A percentile compares a stretch with the other conserved stretches of the same genome.
phyloP scores from a whole-genome alignment of 1,284 basidiomycete genomes.

The Austroboletus novae-zelandiae region DNA sequence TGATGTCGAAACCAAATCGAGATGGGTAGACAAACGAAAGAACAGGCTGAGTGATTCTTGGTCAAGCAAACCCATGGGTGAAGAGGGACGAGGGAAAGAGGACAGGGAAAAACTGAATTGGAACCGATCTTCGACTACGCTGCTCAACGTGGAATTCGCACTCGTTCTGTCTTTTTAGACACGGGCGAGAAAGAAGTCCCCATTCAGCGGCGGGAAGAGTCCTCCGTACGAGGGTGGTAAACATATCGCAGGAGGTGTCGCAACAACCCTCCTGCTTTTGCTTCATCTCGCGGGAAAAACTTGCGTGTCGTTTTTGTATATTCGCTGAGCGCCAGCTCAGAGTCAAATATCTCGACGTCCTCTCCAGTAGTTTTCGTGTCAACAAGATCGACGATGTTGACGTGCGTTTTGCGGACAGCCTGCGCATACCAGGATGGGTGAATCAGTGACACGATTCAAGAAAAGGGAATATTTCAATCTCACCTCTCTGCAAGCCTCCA shows the following conservation, averaged over 20 bases:
- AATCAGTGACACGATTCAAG: not conserved
- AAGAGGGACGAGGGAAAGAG: too few species aligned
- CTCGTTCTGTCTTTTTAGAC: not conserved
- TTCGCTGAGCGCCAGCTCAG: constrained; percentile 12
- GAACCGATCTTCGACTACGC: too few species aligned
- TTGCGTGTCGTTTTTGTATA: constrained; percentile 13
- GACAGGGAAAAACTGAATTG: too few species aligned
- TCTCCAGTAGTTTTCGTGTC: constrained; percentile 8
- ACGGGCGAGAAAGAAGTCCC: constrained; percentile 5
- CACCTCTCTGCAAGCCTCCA: constrained; percentile 12
- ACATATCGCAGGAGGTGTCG: constrained; percentile 18
- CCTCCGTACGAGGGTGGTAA: constrained; percentile 1
- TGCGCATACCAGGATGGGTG: not conserved
- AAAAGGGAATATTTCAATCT: not conserved
- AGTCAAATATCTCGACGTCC: constrained; percentile 1
- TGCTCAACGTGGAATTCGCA: too few species aligned
- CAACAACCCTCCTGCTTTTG: constrained; percentile 20
- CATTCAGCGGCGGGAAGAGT: constrained; percentile 4
- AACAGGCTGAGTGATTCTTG: too few species aligned
- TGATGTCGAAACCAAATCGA: too few species aligned
- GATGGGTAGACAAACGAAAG: too few species aligned
- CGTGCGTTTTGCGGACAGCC: constrained; percentile 1
- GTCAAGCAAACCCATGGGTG: too few species aligned
- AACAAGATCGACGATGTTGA: constrained; percentile 23
- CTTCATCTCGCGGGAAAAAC: constrained; percentile 18